Conservation (phyloP, 768 basidiomycete genomes). For the Leccinum sublutescens region DNA sequence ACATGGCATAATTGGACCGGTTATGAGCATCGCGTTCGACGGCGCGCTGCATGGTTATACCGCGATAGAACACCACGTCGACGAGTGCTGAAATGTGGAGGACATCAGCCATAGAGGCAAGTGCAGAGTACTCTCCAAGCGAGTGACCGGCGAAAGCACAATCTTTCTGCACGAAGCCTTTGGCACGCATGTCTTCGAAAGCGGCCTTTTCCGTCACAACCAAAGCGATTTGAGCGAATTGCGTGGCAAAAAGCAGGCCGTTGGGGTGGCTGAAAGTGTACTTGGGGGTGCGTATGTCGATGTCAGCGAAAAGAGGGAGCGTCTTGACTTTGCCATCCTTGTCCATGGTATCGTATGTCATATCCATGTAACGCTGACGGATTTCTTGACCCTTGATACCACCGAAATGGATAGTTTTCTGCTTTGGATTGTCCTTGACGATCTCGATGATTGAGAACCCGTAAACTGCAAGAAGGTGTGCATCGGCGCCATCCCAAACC, state of each 20-base stretch:
- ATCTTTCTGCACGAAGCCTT: conserved; percentile 89
- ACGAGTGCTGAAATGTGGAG: conserved; percentile 92
- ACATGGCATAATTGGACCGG: conserved; percentile 97
- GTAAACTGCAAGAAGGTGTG: conserved; percentile 90
- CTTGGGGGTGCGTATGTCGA: conserved; percentile 89
- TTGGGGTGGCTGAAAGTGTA: conserved; percentile 98
- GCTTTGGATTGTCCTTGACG: conserved; percentile 97
- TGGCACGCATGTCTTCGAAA: conserved; percentile 96
- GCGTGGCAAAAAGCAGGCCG: conserved; percentile 95
- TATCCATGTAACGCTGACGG: conserved; percentile 99
- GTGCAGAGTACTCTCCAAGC: conserved; percentile 96
- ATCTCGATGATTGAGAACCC: conserved; percentile 99
- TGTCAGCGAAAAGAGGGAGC: conserved; percentile 93
- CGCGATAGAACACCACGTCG: conserved; percentile 99
- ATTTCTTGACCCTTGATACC: conserved; percentile 99
- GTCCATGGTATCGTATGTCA: conserved; percentile 97
- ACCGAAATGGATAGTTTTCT: conserved; percentile 98
- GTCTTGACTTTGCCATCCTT: conserved; percentile 96
- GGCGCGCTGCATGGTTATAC: conserved; percentile 99
- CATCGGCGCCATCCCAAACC: conserved; percentile 96
- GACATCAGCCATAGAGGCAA: conserved; percentile 97
- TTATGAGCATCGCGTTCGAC: conserved; percentile 94
- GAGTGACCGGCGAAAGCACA: conserved; percentile 98
- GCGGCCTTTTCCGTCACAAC: conserved; percentile 98
- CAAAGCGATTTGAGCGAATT: conserved; percentile 97